Conservation (phyloP, 75 land plant species). For the Selaginella tamariscina region DNA sequence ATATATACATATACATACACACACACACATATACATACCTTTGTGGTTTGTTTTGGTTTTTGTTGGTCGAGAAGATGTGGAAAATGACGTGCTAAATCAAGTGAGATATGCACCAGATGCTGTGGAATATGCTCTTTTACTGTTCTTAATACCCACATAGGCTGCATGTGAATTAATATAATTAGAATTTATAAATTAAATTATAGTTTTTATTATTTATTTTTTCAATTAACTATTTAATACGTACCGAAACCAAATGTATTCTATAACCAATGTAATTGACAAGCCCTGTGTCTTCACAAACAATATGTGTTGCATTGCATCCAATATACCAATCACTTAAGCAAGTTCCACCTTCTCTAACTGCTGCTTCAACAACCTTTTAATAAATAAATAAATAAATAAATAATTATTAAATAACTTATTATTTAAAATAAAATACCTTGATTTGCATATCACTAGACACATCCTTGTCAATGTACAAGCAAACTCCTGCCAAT, state of each 20-base stretch:
- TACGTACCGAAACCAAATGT: conserved; percentile 70
- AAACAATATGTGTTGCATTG: conserved; percentile 66
- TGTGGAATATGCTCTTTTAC: conserved; percentile 46
- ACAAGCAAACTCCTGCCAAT: conserved; percentile 43
- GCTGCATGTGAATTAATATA: no score
- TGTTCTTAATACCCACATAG: conserved; percentile 72
- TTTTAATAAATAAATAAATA: conserved; percentile 4
- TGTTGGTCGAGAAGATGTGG: conserved; percentile 31
- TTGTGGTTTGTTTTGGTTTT: no score
- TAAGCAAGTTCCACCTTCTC: conserved; percentile 51
- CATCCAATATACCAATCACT: conserved; percentile 73
- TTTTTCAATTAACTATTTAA: no score
- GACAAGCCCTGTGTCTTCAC: conserved; percentile 53
- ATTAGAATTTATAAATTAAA: no score
- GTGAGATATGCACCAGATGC: conserved; percentile 66
- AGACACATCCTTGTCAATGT: conserved; percentile 59
- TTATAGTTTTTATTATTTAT: no score
- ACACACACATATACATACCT: no score
- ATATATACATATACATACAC: no score
- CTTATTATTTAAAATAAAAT: neutral
- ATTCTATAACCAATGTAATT: conserved; percentile 59
- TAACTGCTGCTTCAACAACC: conserved; percentile 58
- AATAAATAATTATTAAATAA: neutral
- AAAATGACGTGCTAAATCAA: conserved; percentile 62
- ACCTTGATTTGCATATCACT: conserved; percentile 65